Evolutionary conservation across 495 filamentous ascomycete genomes (phyloP), one percentile per base, ranked within the genome.

Genomic region (Lineolata rhizophorae): DNA sequence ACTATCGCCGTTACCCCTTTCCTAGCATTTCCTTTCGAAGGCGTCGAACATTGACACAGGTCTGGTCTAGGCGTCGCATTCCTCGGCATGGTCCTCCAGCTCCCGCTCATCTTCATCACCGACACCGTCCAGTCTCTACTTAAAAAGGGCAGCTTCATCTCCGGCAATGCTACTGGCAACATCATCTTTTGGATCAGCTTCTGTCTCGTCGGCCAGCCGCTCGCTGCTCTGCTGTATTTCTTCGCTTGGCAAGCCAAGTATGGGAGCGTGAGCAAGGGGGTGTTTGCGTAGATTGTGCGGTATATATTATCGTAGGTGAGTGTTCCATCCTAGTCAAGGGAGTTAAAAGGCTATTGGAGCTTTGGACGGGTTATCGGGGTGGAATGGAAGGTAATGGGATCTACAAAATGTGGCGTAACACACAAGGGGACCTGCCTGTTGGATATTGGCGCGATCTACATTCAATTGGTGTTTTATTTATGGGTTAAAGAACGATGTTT

Each of bases 201-300:
- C 47, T 92, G 81, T 38, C 61, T 97, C 11, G 70, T 95, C 0
- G 87, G 87, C 0, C 87, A 97, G 61, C 87, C 87, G 8, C 57
- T 94, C 22, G 85, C 79, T 0, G 82, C 78, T 2, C 49, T 95
- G 20, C 48, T 87, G 39, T 97, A 97, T 50, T 97, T 92, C 51
- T 94, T 92, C 48, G 87, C 83, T 10, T 97, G 87, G 87, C 85
- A 94, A 51, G 83, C 81, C 13, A 97, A 97, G 55, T 92, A 92
- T 48, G 87, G 87, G 13, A 83, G 70, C 43, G 65, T 69, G 16
- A 68, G 62, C 36, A 54, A 52, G 22, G n/a, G n/a, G n/a, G n/a
- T n/a, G n/a, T n/a, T n/a, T n/a, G n/a, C n/a, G n/a, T n/a, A n/a
- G n/a, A n/a, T n/a, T n/a, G n/a, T n/a, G n/a, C n/a, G n/a, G n/a